Percentiles rank a stretch among this genome's conserved stretches.
phyloP scores from a whole-genome alignment of 495 filamentous ascomycete genomes.

The Hypoxylon fragiforme region DNA sequence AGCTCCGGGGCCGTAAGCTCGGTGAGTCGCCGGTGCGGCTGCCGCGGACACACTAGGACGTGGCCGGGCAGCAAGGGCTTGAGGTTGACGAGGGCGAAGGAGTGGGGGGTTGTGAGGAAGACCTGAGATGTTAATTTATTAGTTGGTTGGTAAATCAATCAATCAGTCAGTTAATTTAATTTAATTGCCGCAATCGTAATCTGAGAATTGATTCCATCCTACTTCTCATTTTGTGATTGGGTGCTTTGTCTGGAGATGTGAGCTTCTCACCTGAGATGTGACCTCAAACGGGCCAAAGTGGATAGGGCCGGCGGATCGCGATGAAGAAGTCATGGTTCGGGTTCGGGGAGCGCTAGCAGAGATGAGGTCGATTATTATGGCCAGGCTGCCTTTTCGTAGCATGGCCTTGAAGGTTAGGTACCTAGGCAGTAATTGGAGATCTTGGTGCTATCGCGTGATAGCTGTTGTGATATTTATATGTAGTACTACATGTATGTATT shows the following conservation, averaged over 20 bases:
- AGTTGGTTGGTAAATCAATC: slow-evolving; percentile 12
- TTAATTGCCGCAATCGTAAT: too few species aligned
- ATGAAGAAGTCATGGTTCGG: slow-evolving; percentile 27
- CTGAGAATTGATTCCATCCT: too few species aligned
- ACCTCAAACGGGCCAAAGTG: slow-evolving; percentile 69
- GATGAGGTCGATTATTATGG: slow-evolving; percentile 12
- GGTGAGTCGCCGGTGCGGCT: slow-evolving; percentile 67
- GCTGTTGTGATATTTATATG: slow-evolving; percentile 2
- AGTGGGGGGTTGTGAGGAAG: slow-evolving; percentile 78
- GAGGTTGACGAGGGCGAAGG: slow-evolving; percentile 88
- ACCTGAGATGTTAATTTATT: slow-evolving; percentile 59
- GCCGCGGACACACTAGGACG: slow-evolving; percentile 75
- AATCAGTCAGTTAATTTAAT: too few species aligned
- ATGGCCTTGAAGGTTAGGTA: slow-evolving; percentile 10
- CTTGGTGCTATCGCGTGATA: neutral
- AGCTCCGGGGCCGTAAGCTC: slow-evolving; percentile 76
- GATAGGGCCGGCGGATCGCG: slow-evolving; percentile 40
- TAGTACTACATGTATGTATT: neutral
- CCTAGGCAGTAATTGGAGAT: too few species aligned
- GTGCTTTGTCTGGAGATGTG: neutral
- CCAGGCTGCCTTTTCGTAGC: slow-evolving; percentile 6
- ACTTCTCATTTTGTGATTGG: neutral
- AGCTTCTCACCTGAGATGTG: slow-evolving; percentile 62
- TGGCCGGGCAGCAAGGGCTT: slow-evolving; percentile 94
- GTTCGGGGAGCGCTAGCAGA: neutral